Base-by-base conservation (phyloP, 257 asterid genomes). In the Asclepias syriaca region DNA sequence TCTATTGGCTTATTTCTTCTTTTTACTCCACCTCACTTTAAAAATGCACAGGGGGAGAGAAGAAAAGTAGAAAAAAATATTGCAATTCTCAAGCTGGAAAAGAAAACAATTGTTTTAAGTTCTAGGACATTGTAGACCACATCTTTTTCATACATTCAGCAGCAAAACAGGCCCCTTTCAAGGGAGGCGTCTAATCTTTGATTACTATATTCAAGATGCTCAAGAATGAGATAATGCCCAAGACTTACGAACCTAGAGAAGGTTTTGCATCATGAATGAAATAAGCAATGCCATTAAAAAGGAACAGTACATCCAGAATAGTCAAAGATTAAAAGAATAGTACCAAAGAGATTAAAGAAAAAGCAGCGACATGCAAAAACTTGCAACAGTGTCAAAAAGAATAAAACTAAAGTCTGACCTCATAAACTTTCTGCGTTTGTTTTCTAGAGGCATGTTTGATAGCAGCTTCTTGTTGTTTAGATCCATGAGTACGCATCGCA, bases 401-500 rank as follows among this genome's bases (percentile, higher is more conserved):
- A 65, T 54, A 37, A 7, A 71, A 78, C 75, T 68, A 65, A 66
- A 61, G 74, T 67, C 87, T 79, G 74, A 93, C 98, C 97, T 91
- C 96, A 69, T 83, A 91, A 24, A 94, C 90, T 87, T 85, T 86
- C 78, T 88, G 93, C 97, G 91, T 80, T 83, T 94, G 89, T 78
- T 84, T 94, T 51, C 71, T 19, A 58, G 92, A 87, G 74, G 82
- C 87, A 80, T 81, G 71, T 89, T 82, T 87, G 54, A 94, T 84
- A 71, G 97, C 96, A 77, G 81, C 83, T 80, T 86, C 92, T 79
- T 94, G 96, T 81, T 78, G 77, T 74, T 90, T 84, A 37, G 96
- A 91, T 74, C 98, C 98, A 72, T 86, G 97, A 43, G 97, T 94
- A 68, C 98, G 97, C 96, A 94, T 94, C 79, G 89, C 60, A 85